A percentile compares a stretch with the other conserved stretches of the same genome.
Evolutionary conservation across 768 basidiomycete species (phyloP).

Genomic region (Lactarius quietus): DNA sequence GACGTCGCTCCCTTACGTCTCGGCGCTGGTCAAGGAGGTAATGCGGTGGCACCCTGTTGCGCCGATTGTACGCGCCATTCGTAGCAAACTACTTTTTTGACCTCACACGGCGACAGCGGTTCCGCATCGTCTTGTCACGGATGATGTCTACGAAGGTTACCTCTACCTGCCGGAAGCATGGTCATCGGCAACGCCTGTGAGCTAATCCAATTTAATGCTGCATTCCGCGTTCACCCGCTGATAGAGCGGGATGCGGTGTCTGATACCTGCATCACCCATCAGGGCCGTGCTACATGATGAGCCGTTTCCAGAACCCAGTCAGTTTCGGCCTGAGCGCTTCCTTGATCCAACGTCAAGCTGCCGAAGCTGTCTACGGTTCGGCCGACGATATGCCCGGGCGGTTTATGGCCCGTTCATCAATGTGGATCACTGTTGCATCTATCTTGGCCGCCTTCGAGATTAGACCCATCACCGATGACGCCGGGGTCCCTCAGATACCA

Average conservation of each 20-base stretch:
- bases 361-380: constrained; percentile 20
- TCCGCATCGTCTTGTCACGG: constrained; percentile 26
- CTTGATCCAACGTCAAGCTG: constrained; percentile 9
- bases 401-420: constrained; percentile 20
- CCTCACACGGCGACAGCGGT: constrained; percentile 19
- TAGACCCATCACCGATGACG: not conserved
- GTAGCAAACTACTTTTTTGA: not conserved
- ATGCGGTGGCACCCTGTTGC: constrained; percentile 29
- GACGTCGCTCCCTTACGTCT: constrained; percentile 28
- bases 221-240: not conserved
- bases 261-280: not conserved
- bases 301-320: constrained; percentile 16
- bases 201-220: not conserved
- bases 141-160: constrained; percentile 31
- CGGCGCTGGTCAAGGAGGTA: constrained; percentile 30
- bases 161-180: constrained; percentile 34
- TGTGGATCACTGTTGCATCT: constrained; percentile 19
- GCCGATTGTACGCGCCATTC: constrained; percentile 18
- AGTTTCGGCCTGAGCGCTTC: constrained; percentile 22
- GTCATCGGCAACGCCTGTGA: constrained; percentile 28
- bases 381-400: constrained; percentile 24
- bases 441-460: constrained; percentile 19
- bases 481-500: constrained; percentile 7
- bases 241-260: too few species aligned
- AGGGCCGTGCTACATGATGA: constrained; percentile 24